phyloP scores from a whole-genome alignment of 176 grass and related monocot genomes.

The Cenchrus fungigraminus region DNA sequence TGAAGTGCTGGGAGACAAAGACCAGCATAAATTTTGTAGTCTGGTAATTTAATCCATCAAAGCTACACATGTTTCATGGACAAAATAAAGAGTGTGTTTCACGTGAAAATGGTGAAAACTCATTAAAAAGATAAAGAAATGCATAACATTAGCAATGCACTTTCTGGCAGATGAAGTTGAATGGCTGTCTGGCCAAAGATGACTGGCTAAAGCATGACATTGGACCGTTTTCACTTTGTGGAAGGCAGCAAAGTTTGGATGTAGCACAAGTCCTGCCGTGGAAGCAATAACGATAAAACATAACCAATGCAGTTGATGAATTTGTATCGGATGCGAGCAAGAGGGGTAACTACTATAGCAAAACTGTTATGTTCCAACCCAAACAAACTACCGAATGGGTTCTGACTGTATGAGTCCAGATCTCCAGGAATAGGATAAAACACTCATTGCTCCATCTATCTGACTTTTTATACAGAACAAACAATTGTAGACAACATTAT shows the following conservation, averaged over 20 bases:
- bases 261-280: neutral
- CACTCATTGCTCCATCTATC: neutral
- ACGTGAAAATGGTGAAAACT: neutral
- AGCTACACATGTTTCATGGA: conserved; percentile 8
- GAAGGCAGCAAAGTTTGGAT: neutral
- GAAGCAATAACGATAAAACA: neutral
- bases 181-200: neutral
- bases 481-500: neutral
- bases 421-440: neutral
- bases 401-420: neutral
- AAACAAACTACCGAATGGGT: neutral
- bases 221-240: neutral
- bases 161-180: neutral
- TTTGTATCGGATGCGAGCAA: neutral
- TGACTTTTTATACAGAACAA: neutral
- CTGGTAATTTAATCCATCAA: neutral
- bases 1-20: neutral
- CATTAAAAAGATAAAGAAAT: neutral
- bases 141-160: neutral
- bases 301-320: neutral
- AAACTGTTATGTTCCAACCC: neutral
- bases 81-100: neutral
- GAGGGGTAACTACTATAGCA: neutral
- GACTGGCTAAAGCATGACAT: neutral
- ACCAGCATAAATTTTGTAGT: neutral